phyloP scores from a whole-genome alignment of 1,284 basidiomycete species.

The Trametes pubescens region DNA sequence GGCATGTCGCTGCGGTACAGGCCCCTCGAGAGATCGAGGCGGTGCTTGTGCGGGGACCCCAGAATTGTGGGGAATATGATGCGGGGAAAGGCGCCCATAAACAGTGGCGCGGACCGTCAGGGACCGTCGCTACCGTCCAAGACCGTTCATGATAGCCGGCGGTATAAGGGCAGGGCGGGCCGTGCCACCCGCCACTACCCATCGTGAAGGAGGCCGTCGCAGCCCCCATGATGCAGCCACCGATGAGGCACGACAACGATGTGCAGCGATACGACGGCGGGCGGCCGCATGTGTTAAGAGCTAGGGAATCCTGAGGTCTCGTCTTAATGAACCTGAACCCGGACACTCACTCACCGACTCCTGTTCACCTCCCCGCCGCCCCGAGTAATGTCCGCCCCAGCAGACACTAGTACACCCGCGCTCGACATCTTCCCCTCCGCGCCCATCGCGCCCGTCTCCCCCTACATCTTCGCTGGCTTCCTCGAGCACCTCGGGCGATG shows the following conservation, averaged over 20 bases:
- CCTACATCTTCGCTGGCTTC: conserved; percentile 63
- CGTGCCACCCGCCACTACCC: conserved; percentile 1
- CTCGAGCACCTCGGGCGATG: conserved; percentile 69
- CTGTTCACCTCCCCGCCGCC: neutral
- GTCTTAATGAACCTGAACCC: neutral
- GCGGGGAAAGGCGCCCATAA: conserved; percentile 8
- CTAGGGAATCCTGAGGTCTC: neutral
- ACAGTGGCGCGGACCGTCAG: too few relatives aligned
- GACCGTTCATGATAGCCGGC: too few relatives aligned
- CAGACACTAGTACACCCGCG: conserved; percentile 7
- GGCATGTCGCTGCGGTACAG: too few relatives aligned
- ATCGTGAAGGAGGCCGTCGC: neutral
- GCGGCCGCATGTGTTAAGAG: neutral
- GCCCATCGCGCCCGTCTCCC: conserved; percentile 37
- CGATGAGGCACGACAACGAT: conserved; percentile 10
- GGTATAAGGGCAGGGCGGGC: neutral
- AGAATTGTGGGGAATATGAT: neutral
- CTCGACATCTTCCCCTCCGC: conserved; percentile 40
- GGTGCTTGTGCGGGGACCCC: neutral
- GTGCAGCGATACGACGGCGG: conserved; percentile 11
- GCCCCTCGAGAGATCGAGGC: neutral
- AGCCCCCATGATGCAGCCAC: neutral
- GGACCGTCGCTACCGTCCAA: too few relatives aligned
- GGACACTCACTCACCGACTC: neutral
- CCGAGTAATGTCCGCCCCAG: neutral